Base-by-base conservation (phyloP, 441 rosid species). In the Hura crepitans region DNA sequence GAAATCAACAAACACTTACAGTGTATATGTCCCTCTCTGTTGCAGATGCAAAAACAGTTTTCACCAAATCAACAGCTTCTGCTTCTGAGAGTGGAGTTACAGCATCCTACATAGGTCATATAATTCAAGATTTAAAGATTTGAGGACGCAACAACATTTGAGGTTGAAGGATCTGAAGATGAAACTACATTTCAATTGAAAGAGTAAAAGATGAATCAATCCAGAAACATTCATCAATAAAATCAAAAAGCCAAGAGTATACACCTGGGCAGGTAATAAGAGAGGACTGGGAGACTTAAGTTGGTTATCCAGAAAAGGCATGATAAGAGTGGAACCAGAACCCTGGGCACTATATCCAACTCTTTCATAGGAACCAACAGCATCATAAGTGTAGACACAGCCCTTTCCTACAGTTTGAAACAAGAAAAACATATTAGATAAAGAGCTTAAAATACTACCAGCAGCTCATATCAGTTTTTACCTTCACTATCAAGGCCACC, bases 21-120 rank as follows among this genome's bases (percentile, higher is more conserved):
- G 99, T 92, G 83, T 92, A 92, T 65, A 92, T 91, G 77, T 95
- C 99, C 72, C 98, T 91, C 89, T 95, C 98, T 1, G 97, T 87
- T 75, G 99, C 99, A 68, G 99, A 90, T 42, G 91, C 95, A 78
- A 95, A 95, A 70, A 83, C 87, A 54, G 92, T 89, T 87, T 91
- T 92, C 33, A 92, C 97, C 78, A 95, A 82, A 73, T 95, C 97
- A 66, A 95, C 74, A 5, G 98, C 98, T 82, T 95, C 99, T 46
- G 82, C 45, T 74, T 90, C 98, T 1, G 90, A 78, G 62, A 95
- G 94, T 20, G 98, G 97, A 30, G 98, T 95, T 55, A 85, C 92
- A 17, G 99, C 85, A 81, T 95, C 99, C 99, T 95, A 81, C 65
- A 78, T 10, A 68, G 42, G 14, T 54, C 62, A 73, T 23, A 67